Evolutionary conservation across 1,284 basidiomycete species (phyloP).

Genomic region (Pseudozyma pruni): DNA sequence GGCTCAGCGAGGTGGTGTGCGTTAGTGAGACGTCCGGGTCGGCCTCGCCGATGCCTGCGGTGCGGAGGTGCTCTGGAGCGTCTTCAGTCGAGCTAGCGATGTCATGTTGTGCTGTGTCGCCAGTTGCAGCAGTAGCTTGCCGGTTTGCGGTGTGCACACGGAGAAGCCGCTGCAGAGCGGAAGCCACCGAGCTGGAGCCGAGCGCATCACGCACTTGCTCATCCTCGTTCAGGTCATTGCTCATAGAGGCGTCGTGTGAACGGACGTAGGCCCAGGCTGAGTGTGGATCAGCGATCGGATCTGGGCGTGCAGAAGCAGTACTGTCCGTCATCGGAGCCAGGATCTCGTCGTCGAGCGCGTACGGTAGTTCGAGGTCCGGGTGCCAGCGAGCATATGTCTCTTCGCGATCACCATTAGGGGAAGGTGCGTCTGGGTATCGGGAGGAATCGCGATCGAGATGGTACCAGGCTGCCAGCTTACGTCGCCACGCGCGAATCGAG

Average conservation of each 20-base stretch:
- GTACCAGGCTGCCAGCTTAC: slow-evolving; percentile 40
- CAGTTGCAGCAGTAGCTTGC: neutral
- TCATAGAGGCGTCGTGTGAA: slow-evolving; percentile 7
- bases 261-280: slow-evolving; percentile 28
- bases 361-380: slow-evolving; percentile 33
- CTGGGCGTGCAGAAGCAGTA: slow-evolving; percentile 10
- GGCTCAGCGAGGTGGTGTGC: slow-evolving; percentile 24
- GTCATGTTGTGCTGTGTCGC: neutral
- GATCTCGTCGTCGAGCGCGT: slow-evolving; percentile 32
- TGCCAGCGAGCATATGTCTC: slow-evolving; percentile 29
- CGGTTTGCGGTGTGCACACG: neutral
- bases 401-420: neutral
- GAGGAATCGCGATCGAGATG: slow-evolving; percentile 26
- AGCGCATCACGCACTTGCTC: slow-evolving; percentile 19
- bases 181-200: slow-evolving; percentile 4
- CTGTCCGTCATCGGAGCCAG: slow-evolving; percentile 10
- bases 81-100: neutral
- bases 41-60: neutral
- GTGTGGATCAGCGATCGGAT: slow-evolving; percentile 24
- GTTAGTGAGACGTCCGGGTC: slow-evolving; percentile 39
- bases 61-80: neutral
- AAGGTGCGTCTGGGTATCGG: slow-evolving; percentile 21
- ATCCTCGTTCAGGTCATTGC: slow-evolving; percentile 22
- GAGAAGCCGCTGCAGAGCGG: slow-evolving; percentile 11
- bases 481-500: slow-evolving; percentile 36